Evolutionary conservation across 768 basidiomycete genomes (phyloP).

Genomic region (Tulasnella sp.): DNA sequence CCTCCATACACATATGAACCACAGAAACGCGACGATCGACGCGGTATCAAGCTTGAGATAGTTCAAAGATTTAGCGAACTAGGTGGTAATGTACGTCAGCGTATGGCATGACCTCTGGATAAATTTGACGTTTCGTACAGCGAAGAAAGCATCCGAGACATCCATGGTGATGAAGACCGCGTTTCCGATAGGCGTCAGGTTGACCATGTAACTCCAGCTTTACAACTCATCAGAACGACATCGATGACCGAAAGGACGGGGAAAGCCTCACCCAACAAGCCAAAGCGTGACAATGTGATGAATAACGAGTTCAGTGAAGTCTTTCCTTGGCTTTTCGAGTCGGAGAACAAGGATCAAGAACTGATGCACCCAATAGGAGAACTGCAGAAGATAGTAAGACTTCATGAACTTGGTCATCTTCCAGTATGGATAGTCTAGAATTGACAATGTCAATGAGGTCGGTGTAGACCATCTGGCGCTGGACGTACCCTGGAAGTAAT

Average conservation of each 20-base stretch:
- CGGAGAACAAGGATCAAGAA: conserved; percentile 75
- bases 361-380: conserved; percentile 92
- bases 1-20: background rate
- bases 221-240: background rate
- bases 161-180: conserved; percentile 97
- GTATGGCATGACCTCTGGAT: background rate
- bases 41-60: background rate
- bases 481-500: conserved; percentile 71
- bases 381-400: conserved; percentile 87
- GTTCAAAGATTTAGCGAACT: background rate
- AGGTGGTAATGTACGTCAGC: background rate
- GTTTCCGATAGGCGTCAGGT: conserved; percentile 80
- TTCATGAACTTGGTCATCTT: conserved; percentile 80
- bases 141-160: conserved; percentile 22
- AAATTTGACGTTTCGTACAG: conserved; percentile 19
- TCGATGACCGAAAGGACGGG: background rate
- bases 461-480: background rate
- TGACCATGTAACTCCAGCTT: conserved; percentile 79
- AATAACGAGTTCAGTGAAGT: conserved; percentile 77
- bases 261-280: conserved; percentile 63
- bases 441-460: background rate
- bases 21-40: background rate
- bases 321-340: conserved; percentile 92
- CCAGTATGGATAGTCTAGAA: conserved; percentile 78
- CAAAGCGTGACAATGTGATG: conserved; percentile 94